A percentile compares a stretch with the other conserved stretches of the same genome.
phyloP scores from a whole-genome alignment of 2,329 filamentous ascomycete species.

The Eurotiales sp. region DNA sequence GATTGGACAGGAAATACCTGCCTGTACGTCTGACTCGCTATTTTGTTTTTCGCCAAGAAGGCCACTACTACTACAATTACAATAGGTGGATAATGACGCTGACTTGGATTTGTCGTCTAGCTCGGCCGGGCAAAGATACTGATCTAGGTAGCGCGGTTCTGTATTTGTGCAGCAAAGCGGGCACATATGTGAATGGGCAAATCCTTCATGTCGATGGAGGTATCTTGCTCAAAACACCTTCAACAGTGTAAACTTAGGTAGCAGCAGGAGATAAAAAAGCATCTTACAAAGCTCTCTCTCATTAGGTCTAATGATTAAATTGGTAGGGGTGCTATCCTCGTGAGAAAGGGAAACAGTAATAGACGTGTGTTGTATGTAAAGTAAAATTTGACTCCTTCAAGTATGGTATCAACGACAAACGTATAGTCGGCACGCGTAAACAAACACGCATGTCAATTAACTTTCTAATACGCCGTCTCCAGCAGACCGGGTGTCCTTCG shows the following conservation, averaged over 20 bases:
- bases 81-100: background rate
- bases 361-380: slow-evolving; percentile 5
- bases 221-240: slow-evolving; percentile 15
- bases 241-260: slow-evolving; percentile 7
- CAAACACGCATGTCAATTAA: slow-evolving; percentile 8
- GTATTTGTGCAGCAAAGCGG: slow-evolving; percentile 42
- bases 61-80: no score
- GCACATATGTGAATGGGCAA: slow-evolving; percentile 50
- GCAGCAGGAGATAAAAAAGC: background rate
- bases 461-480: slow-evolving; percentile 10
- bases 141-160: slow-evolving; percentile 58
- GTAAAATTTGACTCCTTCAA: background rate
- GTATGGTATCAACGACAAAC: slow-evolving; percentile 8
- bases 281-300: background rate
- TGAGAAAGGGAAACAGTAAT: slow-evolving; percentile 6
- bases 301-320: slow-evolving; percentile 9
- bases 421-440: slow-evolving; percentile 3
- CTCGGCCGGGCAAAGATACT: slow-evolving; percentile 51
- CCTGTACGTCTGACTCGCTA: no score
- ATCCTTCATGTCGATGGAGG: slow-evolving; percentile 33
- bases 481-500: slow-evolving; percentile 5
- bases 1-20: slow-evolving; percentile 47
- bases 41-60: no score
- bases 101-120: slow-evolving; percentile 15
- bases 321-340: slow-evolving; percentile 6